Evolutionary conservation across 768 basidiomycete species (phyloP), one percentile per base, ranked within the genome.

Genomic region (Boletales sp.): DNA sequence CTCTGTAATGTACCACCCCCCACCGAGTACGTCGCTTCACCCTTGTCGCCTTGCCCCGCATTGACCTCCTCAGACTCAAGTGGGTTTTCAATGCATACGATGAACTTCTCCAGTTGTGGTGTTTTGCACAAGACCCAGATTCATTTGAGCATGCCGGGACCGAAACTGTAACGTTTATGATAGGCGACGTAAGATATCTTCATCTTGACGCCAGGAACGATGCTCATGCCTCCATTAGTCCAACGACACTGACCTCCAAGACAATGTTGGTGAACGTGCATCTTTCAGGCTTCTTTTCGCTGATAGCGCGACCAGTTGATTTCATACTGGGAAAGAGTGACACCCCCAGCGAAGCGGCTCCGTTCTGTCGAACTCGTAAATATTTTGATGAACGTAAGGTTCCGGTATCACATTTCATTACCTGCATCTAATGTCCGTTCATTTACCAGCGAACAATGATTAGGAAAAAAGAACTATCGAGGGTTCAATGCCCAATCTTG

Each of bases 1-100:
- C 70, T 90, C 14, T 81, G 81, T 58, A 86, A 86, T 61, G 75
- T 86, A 25, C 82, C 85, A 12, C 70, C 85, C 3, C 82, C 82
- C 30, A 74, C 75, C 33, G 85, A 87, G 87, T 89, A 60, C 57
- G 82, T 70, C 14, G 35, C 34, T 15, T 14, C 46, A 19, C 17
- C 17, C 34, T 36, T 42, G 15, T 28, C n/a, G 13, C 34, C 42
- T 36, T 44, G 17, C 46, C 11, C 30, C 36, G 30, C 38, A 21
- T 34, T 51, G n/a, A 59, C 48, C 28, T 33, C 7, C 33, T 19
- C 50, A 88, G 87, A 56, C 66, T 79, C 42, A 76, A 79, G 58
- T 80, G 78, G 75, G 71, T 80, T 19, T 78, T 78, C 62, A 76
- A 78, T 17, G 77, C 81, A n/a, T 74, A 83, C 50, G 80, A 82